These are phyloP conservation scores for Scedosporium minutisporum DNA, from an alignment of 2,329 filamentous ascomycete genomes.

Conservation along the genomic window DNA sequence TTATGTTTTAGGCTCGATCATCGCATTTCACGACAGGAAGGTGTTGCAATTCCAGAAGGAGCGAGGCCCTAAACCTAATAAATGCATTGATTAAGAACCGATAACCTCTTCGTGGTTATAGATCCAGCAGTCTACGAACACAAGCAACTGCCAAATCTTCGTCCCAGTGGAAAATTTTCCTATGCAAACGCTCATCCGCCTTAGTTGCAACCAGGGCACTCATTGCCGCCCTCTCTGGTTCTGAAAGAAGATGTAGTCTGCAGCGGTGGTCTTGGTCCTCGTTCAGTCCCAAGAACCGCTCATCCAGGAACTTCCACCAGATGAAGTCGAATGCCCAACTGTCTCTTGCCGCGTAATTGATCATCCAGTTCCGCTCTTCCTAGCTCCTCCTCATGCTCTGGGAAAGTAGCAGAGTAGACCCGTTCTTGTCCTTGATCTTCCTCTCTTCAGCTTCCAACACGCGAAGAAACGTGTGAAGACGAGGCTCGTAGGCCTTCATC, in stretches of 20 bases:
- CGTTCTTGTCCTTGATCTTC: slow-evolving; percentile 7
- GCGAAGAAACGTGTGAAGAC: slow-evolving; percentile 22
- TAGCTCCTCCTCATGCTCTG: slow-evolving; percentile 26
- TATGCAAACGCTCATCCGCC: slow-evolving; percentile 9
- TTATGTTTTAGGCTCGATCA: too few species aligned
- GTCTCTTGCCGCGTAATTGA: slow-evolving; percentile 25
- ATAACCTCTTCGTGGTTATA: background rate
- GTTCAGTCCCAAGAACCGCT: slow-evolving; percentile 21
- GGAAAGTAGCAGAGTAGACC: slow-evolving; percentile 15
- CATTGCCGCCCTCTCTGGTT: slow-evolving; percentile 14
- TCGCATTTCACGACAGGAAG: too few species aligned
- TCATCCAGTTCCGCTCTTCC: slow-evolving; percentile 21
- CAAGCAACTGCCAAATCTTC: background rate
- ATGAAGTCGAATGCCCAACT: slow-evolving; percentile 27
- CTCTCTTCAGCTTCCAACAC: slow-evolving; percentile 21
- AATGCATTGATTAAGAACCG: too few species aligned
- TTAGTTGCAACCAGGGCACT: slow-evolving; percentile 14
- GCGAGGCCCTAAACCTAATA: too few species aligned
- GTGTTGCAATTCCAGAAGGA: too few species aligned
- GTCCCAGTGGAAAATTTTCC: slow-evolving; percentile 12
- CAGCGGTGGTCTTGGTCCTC: slow-evolving; percentile 12
- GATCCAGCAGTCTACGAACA: slow-evolving; percentile 3
- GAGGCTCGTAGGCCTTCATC: slow-evolving; percentile 20
- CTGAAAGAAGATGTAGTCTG: slow-evolving; percentile 14
- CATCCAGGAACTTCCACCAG: slow-evolving; percentile 26